These are phyloP conservation scores for Phyllosticta paracitricarpa DNA, from an alignment of 2,329 filamentous ascomycete genomes.

Conservation along the genomic window DNA sequence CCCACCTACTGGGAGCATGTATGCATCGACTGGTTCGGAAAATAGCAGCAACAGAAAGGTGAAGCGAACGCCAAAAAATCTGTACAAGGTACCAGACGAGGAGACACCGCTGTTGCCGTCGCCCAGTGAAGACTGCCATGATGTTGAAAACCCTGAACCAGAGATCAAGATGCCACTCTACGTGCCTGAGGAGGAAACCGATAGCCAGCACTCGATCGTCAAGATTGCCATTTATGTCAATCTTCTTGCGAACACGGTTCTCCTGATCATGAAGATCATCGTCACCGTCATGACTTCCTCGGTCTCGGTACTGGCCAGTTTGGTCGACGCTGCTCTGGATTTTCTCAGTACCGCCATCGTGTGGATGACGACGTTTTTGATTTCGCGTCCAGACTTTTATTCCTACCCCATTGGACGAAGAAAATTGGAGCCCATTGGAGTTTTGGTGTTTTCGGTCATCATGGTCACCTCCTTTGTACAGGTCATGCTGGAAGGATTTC, in stretches of 20 bases:
- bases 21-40: not conserved
- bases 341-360: slow-evolving; percentile 75
- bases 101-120: slow-evolving; percentile 52
- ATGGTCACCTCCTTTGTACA: slow-evolving; percentile 82
- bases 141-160: slow-evolving; percentile 34
- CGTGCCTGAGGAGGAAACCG: slow-evolving; percentile 58
- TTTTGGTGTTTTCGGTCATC: slow-evolving; percentile 72
- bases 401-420: slow-evolving; percentile 69
- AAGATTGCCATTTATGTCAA: slow-evolving; percentile 84
- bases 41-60: slow-evolving; percentile 27
- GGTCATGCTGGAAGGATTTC: slow-evolving; percentile 60
- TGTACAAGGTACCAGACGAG: slow-evolving; percentile 62
- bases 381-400: slow-evolving; percentile 63
- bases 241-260: slow-evolving; percentile 63
- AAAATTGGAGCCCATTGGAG: slow-evolving; percentile 67
- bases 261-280: slow-evolving; percentile 66
- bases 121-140: slow-evolving; percentile 21
- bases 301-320: slow-evolving; percentile 67
- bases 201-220: slow-evolving; percentile 66
- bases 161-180: slow-evolving; percentile 57
- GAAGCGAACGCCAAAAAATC: slow-evolving; percentile 61
- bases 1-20: not conserved
- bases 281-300: slow-evolving; percentile 71
- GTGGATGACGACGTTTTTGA: slow-evolving; percentile 66
- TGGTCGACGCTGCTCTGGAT: slow-evolving; percentile 72